A percentile compares a stretch with the other conserved stretches of the same genome.
Evolutionary conservation across 225 moss, liverwort and hornwort genomes (phyloP).

Genomic region (Pseudisothecium myosuroides): DNA sequence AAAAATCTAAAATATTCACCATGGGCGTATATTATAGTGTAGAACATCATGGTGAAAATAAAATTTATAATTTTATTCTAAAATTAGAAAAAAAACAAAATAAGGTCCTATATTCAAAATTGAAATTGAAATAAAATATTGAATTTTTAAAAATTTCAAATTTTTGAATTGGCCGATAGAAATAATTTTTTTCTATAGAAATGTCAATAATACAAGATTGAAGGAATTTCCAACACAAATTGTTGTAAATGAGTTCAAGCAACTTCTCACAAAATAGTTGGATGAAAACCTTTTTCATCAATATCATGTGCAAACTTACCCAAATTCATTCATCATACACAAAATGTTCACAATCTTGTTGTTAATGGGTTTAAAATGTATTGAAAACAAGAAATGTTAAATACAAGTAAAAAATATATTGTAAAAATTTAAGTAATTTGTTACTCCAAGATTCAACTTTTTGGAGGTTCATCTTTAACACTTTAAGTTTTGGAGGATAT

Average conservation of each 20-base stretch:
- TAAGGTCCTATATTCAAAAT: too few relatives aligned
- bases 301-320: accelerated
- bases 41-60: not conserved
- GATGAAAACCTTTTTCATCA: not conserved
- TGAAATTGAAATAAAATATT: too few relatives aligned
- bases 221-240: not conserved
- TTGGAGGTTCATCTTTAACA: too few relatives aligned
- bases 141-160: not conserved
- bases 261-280: not conserved
- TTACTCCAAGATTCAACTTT: not conserved
- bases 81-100: not conserved
- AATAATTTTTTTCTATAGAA: not conserved
- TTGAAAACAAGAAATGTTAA: not conserved
- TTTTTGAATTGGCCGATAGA: not conserved
- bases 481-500: too few relatives aligned
- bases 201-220: not conserved
- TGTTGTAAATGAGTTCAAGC: not conserved
- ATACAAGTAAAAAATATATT: not conserved
- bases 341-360: not conserved
- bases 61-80: not conserved
- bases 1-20: not conserved
- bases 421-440: not conserved
- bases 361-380: not conserved
- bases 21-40: not conserved
- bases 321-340: accelerated